Evolutionary conservation across 2,329 filamentous ascomycete genomes (phyloP), one percentile per base, ranked within the genome.

Genomic region (Fusarium floridanum): DNA sequence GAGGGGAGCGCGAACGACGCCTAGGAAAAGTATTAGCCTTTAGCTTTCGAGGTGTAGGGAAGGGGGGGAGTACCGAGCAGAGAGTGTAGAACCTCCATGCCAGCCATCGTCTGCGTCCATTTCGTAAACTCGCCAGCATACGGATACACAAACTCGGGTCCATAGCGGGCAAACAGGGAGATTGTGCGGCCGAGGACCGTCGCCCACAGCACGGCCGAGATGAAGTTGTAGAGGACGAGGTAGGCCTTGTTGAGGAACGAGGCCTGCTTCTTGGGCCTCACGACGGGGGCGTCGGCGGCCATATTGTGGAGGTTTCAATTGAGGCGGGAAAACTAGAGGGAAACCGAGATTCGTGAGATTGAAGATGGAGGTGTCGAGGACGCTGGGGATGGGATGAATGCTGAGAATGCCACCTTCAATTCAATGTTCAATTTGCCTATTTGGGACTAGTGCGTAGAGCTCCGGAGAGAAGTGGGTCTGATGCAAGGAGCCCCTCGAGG

Each of bases 81-180:
- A 59, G 94, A 93, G 85, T 98, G 96, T 71, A 95, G 79, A 56
- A 98, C 89, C 85, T 99, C 97, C 81, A 98, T 86, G 53, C 91
- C 84, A 1, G 97, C 97, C 64, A 94, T 83, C 4, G 93, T 97
- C 87, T 99, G 97, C 66, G 94, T 95, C 89, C 91, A 91, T 79
- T 93, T 92, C 56, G 91, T 91, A 82, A 92, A 95, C 61, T 89
- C 85, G 75, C 93, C 92, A 10, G 91, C 88, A 50, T 86, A 88
- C 7, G 86, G 81, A 79, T 91, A 93, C 57, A 94, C 91, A 63
- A 88, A 85, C 17, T 85, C 84, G 64, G 91, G 88, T 10, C 90
- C 89, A n/a, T 85, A 82, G 27, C 86, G 77, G 24, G 87, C 81
- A 24, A 93, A 87, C 64, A 91, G 83, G 32, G 83, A 74, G 29